A percentile compares a stretch with the other conserved stretches of the same genome.
phyloP scores from a whole-genome alignment of 352 stramenopile genomes.

The Vaucheria bursata region DNA sequence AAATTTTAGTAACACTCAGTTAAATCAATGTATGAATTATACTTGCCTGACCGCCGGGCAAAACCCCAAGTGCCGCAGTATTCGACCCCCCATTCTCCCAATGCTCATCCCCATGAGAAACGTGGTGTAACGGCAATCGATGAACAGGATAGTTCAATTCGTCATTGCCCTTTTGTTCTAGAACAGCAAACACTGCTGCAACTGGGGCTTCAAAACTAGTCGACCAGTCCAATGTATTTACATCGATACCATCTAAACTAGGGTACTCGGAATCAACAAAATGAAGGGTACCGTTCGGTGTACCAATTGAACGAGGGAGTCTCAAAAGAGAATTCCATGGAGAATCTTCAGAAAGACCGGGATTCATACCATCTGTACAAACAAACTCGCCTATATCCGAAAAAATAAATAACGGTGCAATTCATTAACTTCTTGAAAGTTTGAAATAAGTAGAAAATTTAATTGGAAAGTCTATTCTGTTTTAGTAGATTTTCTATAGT shows the following conservation, averaged over 20 bases:
- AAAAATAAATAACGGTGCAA: too few species aligned
- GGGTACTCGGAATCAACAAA: neutral
- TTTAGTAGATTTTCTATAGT: too few species aligned
- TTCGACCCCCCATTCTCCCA: neutral
- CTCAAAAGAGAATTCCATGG: neutral
- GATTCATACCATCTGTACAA: neutral
- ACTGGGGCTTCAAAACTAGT: slow-evolving; percentile 11
- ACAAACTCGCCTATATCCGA: neutral
- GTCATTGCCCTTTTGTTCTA: slow-evolving; percentile 8
- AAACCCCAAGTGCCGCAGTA: slow-evolving; percentile 14
- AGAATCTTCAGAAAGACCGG: neutral
- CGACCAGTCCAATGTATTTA: neutral
- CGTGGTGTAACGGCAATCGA: slow-evolving; percentile 17
- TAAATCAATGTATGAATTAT: too few species aligned
- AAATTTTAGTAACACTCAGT: too few species aligned
- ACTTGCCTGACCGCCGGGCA: slow-evolving; percentile 30
- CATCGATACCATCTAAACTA: neutral
- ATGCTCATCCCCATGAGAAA: neutral
- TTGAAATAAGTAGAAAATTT: too few species aligned
- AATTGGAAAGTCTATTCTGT: too few species aligned
- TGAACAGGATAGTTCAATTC: slow-evolving; percentile 20
- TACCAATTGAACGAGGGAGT: neutral
- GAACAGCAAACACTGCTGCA: slow-evolving; percentile 28
- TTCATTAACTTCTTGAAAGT: too few species aligned
- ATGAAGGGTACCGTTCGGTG: neutral